A percentile compares a stretch with the other conserved stretches of the same genome.
phyloP scores from a whole-genome alignment of 1,284 basidiomycete species.

The Malassezia yamatoensis region DNA sequence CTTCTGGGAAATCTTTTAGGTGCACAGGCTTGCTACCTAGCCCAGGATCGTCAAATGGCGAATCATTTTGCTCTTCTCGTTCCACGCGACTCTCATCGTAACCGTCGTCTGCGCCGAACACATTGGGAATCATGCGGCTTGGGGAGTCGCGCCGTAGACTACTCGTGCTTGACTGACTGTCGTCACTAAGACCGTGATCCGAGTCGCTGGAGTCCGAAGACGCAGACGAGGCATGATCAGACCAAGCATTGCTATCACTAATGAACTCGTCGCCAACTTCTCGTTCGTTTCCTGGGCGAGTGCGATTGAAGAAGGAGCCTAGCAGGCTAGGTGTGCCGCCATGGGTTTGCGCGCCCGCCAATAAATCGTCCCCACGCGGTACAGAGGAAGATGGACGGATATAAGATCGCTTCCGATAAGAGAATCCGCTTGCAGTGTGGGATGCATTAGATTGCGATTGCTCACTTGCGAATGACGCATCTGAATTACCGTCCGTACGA shows the following conservation, averaged over 20 bases:
- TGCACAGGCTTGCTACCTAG: conserved; percentile 16
- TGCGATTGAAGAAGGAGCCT: conserved; percentile 33
- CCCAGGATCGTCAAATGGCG: conserved; percentile 16
- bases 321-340: conserved; percentile 20
- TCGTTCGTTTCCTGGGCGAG: conserved; percentile 26
- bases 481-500: conserved; percentile 21
- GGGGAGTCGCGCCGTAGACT: conserved; percentile 10
- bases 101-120: conserved; percentile 40
- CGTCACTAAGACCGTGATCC: conserved; percentile 28
- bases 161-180: conserved; percentile 18
- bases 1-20: conserved; percentile 15
- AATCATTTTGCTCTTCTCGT: conserved; percentile 23
- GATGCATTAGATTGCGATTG: conserved; percentile 13
- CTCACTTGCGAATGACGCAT: conserved; percentile 19
- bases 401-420: conserved; percentile 24
- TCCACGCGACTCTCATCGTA: conserved; percentile 31
- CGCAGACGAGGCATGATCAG: conserved; percentile 21
- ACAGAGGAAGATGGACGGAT: conserved; percentile 8
- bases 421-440: conserved; percentile 14
- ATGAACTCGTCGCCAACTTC: conserved; percentile 21
- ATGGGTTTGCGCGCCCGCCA: not conserved
- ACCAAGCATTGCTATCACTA: conserved; percentile 20
- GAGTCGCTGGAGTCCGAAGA: conserved; percentile 20
- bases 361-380: conserved; percentile 11
- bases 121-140: conserved; percentile 18